Evolutionary conservation across 1,139 yeast species (phyloP), one percentile per base, ranked within the genome.

Genomic region (Saccharomycopsis hybrid): DNA sequence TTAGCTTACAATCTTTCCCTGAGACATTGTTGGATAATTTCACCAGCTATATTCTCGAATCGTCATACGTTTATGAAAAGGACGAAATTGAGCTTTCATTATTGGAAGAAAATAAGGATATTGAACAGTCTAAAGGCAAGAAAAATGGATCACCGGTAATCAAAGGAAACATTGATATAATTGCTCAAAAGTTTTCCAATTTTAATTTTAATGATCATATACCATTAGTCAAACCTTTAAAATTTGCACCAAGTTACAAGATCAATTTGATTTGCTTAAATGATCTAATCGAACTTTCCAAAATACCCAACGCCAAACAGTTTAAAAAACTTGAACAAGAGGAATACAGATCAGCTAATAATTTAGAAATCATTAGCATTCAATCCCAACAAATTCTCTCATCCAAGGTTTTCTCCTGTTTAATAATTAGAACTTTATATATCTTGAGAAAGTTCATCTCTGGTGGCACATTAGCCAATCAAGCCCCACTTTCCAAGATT

Each of bases 401-500:
- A 1, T 54, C 55, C 2, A 54, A 57, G 1, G 58, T 73, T 1
- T 45, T 69, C 0, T 73, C 75, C 1, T 75, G 66, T 52, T 63
- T 79, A 38, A 61, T 72, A 0, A 67, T 76, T 8, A 69, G 89
- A 40, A 65, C 72, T 7, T 74, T 79, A 0, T 67, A 80, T 52
- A 72, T 75, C 0, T 61, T 83, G 36, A 68, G 77, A 48, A 74
- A 76, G 49, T 78, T 72, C 54, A 65, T 79, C 5, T 72, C 78
- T 2, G 82, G 80, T 54, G 73, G 71, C 47, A 73, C 70, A 11
- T 61, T 82, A 4, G 61, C 79, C 5, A 76, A 78, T 30, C 63
- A 60, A 25, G 71, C 71, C 40, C 89, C 90, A 1, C 65, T 78
- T 41, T 74, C 84, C 0, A 67, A 70, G 35, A 63, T 80, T 11